Base-by-base conservation (phyloP, 139 green algal genomes). In the Chlorella sp. region DNA sequence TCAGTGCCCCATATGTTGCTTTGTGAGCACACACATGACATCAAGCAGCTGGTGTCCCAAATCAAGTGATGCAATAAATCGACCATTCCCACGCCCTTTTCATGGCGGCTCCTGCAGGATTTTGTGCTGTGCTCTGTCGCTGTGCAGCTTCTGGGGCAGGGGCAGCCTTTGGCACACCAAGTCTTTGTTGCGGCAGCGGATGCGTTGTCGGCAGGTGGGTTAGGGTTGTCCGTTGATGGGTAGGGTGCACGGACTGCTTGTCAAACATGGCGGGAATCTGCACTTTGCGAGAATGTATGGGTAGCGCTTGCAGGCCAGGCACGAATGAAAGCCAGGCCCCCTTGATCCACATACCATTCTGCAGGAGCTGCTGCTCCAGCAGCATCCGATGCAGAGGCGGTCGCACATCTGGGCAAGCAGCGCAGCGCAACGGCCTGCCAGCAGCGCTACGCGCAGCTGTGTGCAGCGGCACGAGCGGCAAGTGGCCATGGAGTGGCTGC, bases 181-280 rank as follows among this genome's bases (percentile, higher is more conserved):
- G 60, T 74, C 12, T 93, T 84, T 78, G 70, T 79, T 69, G 67
- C 82, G 32, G 89, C 83, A 4, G 68, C 70, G 20, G 85, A 87
- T 44, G 81, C 78, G 28, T 75, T 93, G 64, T 72, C 71, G 25
- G 88, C 86, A 36, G 89, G 88, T 17, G 81, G 55, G 34, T 68
- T 82, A 12, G 80, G 84, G 25, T 51, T 38, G 9, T 82, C 32
- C 34, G 25, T 56, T 18, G 62, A 67, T 2, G 68, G 25, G 23
- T 34, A 25, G 26, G n/a, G 28, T 17, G 25, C 11, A 17, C n/a
- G n/a, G n/a, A n/a, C n/a, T n/a, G n/a, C n/a, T n/a, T n/a, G n/a
- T n/a, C n/a, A n/a, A n/a, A n/a, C n/a, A n/a, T n/a, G n/a, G n/a
- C n/a, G n/a, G n/a, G n/a, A n/a, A n/a, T n/a, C n/a, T n/a, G n/a